Evolutionary conservation across 176 grass and related monocot species (phyloP).

Genomic region (Triticum aestivum): DNA sequence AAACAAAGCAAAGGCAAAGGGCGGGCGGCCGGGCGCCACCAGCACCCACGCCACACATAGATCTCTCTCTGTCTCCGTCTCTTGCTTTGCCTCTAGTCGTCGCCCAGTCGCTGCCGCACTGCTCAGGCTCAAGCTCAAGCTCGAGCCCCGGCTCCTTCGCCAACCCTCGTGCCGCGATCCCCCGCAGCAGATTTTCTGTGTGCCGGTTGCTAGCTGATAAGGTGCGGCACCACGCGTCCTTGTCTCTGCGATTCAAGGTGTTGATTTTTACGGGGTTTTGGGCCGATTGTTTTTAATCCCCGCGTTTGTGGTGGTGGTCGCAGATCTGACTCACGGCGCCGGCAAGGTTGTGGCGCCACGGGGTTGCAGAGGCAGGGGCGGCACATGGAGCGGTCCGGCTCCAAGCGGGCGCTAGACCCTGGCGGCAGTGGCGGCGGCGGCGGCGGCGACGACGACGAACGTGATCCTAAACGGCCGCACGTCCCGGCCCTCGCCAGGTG

Average conservation of each 20-base stretch:
- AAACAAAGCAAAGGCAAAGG: conserved; percentile 40
- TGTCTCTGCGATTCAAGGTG: not conserved
- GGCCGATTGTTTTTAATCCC: not conserved
- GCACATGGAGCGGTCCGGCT: conserved; percentile 43
- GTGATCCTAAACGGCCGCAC: conserved; percentile 42
- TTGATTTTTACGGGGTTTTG: conserved; percentile 16
- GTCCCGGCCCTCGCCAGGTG: conserved; percentile 60
- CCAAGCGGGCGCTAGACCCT: conserved; percentile 51
- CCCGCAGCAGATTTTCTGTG: not conserved
- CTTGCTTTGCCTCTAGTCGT: conserved; percentile 32
- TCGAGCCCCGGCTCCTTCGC: not conserved
- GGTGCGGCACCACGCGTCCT: not conserved
- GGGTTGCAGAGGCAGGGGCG: conserved; percentile 49
- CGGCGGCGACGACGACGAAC: conserved; percentile 28
- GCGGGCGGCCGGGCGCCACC: not conserved
- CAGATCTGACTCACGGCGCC: conserved; percentile 36
- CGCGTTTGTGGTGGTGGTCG: not conserved
- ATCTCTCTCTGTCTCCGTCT: not conserved
- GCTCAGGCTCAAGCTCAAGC: conserved; percentile 5
- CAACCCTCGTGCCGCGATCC: not conserved
- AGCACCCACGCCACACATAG: conserved; percentile 6
- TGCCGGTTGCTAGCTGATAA: not conserved
- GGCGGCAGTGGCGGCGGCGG: conserved; percentile 29
- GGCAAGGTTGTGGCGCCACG: not conserved
- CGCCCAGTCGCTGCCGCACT: conserved; percentile 29